Evolutionary conservation across 2,329 filamentous ascomycete genomes (phyloP).

Genomic region (Aureobasidium sp.): DNA sequence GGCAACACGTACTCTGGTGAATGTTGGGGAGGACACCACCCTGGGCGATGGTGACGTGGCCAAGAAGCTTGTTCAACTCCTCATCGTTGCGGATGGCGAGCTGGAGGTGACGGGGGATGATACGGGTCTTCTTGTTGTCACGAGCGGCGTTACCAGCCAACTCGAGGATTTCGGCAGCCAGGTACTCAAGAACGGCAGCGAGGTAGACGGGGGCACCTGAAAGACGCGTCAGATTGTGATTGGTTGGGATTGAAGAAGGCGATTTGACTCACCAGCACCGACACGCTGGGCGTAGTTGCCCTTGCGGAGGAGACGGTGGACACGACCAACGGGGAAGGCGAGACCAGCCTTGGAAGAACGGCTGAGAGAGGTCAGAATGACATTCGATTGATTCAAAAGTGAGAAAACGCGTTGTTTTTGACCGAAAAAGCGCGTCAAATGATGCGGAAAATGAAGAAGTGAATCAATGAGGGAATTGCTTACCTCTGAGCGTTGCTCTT

Average conservation of each 20-base stretch:
- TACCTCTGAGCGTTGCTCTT: constrained; percentile 97
- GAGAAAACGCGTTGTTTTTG: constrained; percentile 26
- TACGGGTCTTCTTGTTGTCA: constrained; percentile 99
- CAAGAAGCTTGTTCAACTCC: constrained; percentile 98
- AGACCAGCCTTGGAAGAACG: constrained; percentile 99
- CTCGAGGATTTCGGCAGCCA: constrained; percentile 97
- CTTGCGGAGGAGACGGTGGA: constrained; percentile 97
- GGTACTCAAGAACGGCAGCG: constrained; percentile 94
- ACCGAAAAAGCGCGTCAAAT: constrained; percentile 38
- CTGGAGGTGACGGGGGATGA: constrained; percentile 97
- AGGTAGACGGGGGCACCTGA: constrained; percentile 86
- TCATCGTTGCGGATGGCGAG: constrained; percentile 99
- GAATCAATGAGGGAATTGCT: constrained; percentile 41
- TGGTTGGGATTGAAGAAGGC: constrained; percentile 4
- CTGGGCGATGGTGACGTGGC: constrained; percentile 93
- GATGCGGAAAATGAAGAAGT: constrained; percentile 19
- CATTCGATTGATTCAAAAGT: constrained; percentile 17
- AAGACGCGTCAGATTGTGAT: constrained; percentile 24
- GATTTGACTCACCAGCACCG: constrained; percentile 65
- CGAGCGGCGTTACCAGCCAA: constrained; percentile 96
- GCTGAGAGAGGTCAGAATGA: constrained; percentile 50
- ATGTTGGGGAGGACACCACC: constrained; percentile 97
- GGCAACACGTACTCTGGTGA: constrained; percentile 72
- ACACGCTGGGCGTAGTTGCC: constrained; percentile 99
- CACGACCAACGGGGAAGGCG: constrained; percentile 97